Conservation (phyloP, 371 early-diverging fungal genomes). For the Saksenaea oblongispora region DNA sequence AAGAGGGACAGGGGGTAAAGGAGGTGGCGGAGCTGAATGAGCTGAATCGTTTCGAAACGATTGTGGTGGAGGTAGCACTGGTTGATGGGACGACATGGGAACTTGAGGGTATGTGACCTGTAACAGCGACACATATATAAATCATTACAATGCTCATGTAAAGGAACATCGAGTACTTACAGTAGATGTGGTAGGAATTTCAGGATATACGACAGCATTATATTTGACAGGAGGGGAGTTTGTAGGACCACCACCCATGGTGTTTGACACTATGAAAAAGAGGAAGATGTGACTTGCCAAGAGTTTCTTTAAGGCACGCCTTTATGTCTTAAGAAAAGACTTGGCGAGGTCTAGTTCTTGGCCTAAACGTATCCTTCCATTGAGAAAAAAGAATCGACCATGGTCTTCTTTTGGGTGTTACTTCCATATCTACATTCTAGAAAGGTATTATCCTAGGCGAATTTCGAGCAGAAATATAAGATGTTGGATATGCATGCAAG, state of each 20-base stretch:
- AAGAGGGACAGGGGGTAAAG: conserved; percentile 8
- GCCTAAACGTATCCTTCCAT: too few relatives aligned
- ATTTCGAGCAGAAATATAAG: too few relatives aligned
- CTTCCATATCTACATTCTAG: too few relatives aligned
- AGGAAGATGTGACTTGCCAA: conserved; percentile 1
- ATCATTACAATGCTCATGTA: neutral
- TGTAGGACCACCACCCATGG: conserved; percentile 14
- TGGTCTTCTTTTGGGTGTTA: too few relatives aligned
- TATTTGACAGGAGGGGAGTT: conserved; percentile 11
- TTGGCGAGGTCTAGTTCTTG: neutral
- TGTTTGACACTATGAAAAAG: neutral
- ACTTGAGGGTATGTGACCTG: neutral
- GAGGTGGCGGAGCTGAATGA: neutral
- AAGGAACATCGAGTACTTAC: neutral
- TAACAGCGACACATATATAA: neutral
- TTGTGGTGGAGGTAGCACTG: neutral
- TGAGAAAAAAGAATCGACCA: too few relatives aligned
- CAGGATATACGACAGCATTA: neutral
- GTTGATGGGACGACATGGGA: neutral
- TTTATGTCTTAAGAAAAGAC: conserved; percentile 1
- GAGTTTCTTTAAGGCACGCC: neutral
- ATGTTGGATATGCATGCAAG: too few relatives aligned
- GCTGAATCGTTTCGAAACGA: neutral
- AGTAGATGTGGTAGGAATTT: neutral
- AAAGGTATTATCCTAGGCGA: too few relatives aligned